A percentile compares a stretch with the other conserved stretches of the same genome.
phyloP scores from a whole-genome alignment of 2,329 filamentous ascomycete species.

The Botrytis tulipae region DNA sequence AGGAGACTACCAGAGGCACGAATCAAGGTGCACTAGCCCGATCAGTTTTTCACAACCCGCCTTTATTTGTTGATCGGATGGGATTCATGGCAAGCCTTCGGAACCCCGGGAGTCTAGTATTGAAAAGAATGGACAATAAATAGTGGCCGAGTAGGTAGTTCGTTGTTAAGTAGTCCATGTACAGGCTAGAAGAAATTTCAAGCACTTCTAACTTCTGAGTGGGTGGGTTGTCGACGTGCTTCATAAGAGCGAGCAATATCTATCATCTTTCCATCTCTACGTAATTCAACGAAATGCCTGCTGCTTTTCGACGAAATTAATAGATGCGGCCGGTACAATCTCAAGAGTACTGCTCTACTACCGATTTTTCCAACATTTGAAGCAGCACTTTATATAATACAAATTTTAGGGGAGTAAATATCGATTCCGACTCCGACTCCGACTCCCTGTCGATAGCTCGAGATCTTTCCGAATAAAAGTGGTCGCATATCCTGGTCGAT shows the following conservation, averaged over 20 bases:
- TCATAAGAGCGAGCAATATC: neutral
- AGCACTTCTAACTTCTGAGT: neutral
- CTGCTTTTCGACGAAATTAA: slow-evolving; percentile 5
- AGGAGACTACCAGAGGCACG: neutral
- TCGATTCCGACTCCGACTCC: neutral
- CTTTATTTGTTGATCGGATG: neutral
- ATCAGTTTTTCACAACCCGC: neutral
- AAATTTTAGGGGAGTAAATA: neutral
- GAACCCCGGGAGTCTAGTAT: neutral
- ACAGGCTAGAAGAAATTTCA: neutral
- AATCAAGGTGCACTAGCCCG: neutral
- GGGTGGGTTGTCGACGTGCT: neutral
- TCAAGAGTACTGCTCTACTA: neutral
- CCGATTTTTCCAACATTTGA: neutral
- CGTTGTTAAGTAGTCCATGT: neutral
- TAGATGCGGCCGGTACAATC: slow-evolving; percentile 4
- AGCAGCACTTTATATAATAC: slow-evolving; percentile 6
- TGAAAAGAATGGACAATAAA: neutral
- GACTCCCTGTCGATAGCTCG: neutral
- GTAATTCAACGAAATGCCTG: neutral
- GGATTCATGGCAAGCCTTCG: neutral
- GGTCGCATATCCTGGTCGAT: slow-evolving; percentile 2
- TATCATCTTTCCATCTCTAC: neutral
- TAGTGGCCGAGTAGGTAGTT: slow-evolving; percentile 9
- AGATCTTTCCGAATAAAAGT: slow-evolving; percentile 5